Conservation (phyloP, 2,329 filamentous ascomycete species). For the Ceratocystis smalleyi region DNA sequence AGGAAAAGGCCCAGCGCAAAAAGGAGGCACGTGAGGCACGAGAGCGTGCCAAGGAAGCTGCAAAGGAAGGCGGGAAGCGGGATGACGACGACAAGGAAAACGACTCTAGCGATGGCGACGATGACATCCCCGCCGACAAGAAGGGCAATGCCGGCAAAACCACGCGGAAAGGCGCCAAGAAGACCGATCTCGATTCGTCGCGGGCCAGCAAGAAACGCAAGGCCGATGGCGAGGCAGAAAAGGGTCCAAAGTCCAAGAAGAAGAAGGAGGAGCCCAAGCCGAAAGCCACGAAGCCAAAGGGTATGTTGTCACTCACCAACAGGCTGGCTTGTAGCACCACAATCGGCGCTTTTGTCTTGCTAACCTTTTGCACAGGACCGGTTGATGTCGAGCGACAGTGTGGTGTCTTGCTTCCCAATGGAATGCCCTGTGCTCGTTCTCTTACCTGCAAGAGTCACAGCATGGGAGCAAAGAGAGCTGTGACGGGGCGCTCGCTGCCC, state of each 20-base stretch:
- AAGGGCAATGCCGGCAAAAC: slow-evolving; percentile 29
- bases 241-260: slow-evolving; percentile 77
- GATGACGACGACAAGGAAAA: slow-evolving; percentile 34
- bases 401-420: slow-evolving; percentile 72
- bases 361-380: slow-evolving; percentile 38
- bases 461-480: slow-evolving; percentile 87
- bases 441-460: slow-evolving; percentile 86
- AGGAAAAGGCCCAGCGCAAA: slow-evolving; percentile 62
- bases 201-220: slow-evolving; percentile 61
- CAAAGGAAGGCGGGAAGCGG: slow-evolving; percentile 39
- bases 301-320: slow-evolving; percentile 24
- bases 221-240: slow-evolving; percentile 60
- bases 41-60: slow-evolving; percentile 49
- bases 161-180: slow-evolving; percentile 49
- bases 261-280: slow-evolving; percentile 85
- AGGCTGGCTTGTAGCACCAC: neutral
- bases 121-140: slow-evolving; percentile 30
- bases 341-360: slow-evolving; percentile 11
- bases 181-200: slow-evolving; percentile 46
- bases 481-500: slow-evolving; percentile 70
- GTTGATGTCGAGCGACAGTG: slow-evolving; percentile 92
- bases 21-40: slow-evolving; percentile 58
- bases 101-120: slow-evolving; percentile 33
- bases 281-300: slow-evolving; percentile 73
- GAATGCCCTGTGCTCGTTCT: slow-evolving; percentile 72